phyloP scores from a whole-genome alignment of 805 yeast species.

The Wickerhamiella alocasiicola region DNA sequence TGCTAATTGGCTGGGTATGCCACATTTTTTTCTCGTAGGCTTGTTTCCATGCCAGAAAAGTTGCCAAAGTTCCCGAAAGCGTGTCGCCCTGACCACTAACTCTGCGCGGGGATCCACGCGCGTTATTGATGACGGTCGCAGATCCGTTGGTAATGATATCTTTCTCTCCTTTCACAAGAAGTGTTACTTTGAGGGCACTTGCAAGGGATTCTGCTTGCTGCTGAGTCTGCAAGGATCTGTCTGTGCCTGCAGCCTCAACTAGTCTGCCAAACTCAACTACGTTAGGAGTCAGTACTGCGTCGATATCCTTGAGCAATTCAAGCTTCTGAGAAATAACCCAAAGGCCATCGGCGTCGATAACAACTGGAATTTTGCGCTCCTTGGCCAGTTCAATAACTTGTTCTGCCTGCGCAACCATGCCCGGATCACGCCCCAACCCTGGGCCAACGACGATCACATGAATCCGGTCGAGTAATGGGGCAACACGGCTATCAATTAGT shows the following conservation, averaged over 20 bases:
- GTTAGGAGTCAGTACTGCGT: slow-evolving; percentile 79
- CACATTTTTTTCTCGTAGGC: slow-evolving; percentile 51
- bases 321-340: slow-evolving; percentile 52
- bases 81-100: slow-evolving; percentile 98
- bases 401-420: slow-evolving; percentile 51
- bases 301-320: slow-evolving; percentile 37
- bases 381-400: slow-evolving; percentile 45
- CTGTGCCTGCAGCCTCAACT: slow-evolving; percentile 34
- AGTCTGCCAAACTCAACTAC: slow-evolving; percentile 70
- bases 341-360: slow-evolving; percentile 85
- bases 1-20: slow-evolving; percentile 34
- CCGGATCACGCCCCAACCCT: slow-evolving; percentile 74
- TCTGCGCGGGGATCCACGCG: slow-evolving; percentile 59
- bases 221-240: slow-evolving; percentile 1
- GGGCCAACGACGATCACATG: slow-evolving; percentile 87
- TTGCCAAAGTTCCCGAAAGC: slow-evolving; percentile 71
- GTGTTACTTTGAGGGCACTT: slow-evolving; percentile 37
- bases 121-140: slow-evolving; percentile 32
- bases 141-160: slow-evolving; percentile 53
- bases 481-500: slow-evolving; percentile 8
- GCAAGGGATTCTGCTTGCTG: slow-evolving; percentile 35
- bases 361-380: slow-evolving; percentile 49
- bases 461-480: slow-evolving; percentile 44
- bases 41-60: slow-evolving; percentile 67
- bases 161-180: slow-evolving; percentile 59